Percentiles rank a stretch among this genome's conserved stretches.
Conservation (phyloP, 352 stramenopile species). For the Globisporangium irregulare region DNA sequence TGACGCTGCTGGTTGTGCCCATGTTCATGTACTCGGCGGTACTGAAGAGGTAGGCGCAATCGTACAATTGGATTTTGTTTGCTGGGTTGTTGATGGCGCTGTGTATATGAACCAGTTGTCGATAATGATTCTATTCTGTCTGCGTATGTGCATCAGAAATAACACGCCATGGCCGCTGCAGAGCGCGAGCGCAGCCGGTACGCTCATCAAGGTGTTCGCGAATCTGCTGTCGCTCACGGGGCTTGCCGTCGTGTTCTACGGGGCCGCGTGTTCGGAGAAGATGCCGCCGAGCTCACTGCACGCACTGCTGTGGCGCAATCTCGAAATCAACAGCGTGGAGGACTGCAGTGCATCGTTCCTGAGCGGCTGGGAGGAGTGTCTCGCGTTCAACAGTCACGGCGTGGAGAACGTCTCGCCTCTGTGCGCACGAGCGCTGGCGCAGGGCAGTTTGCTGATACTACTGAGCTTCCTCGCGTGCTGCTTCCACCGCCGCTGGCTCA, state of each 20-base stretch:
- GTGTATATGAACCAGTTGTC: neutral
- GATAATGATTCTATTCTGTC: slow-evolving; percentile 3
- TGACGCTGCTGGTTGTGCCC: slow-evolving; percentile 33
- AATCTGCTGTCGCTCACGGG: slow-evolving; percentile 34
- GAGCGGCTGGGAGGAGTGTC: slow-evolving; percentile 10
- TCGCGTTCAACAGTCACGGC: slow-evolving; percentile 12
- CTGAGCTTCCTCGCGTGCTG: slow-evolving; percentile 26
- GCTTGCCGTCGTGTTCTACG: slow-evolving; percentile 22
- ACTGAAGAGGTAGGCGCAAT: slow-evolving; percentile 11
- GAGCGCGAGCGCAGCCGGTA: slow-evolving; percentile 24
- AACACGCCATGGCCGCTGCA: slow-evolving; percentile 34
- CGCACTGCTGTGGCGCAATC: slow-evolving; percentile 25
- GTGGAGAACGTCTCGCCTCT: slow-evolving; percentile 7
- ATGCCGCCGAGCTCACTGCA: slow-evolving; percentile 2
- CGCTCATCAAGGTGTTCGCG: slow-evolving; percentile 33
- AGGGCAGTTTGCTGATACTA: slow-evolving; percentile 18
- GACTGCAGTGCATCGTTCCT: slow-evolving; percentile 16
- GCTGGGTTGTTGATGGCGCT: neutral
- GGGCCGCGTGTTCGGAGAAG: slow-evolving; percentile 20
- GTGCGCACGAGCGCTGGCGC: slow-evolving; percentile 18
- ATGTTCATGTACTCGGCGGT: slow-evolving; percentile 46
- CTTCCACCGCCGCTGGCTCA: slow-evolving; percentile 65
- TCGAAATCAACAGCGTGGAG: slow-evolving; percentile 17
- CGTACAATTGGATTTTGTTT: neutral
- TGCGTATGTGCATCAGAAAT: slow-evolving; percentile 10